phyloP scores from a whole-genome alignment of 1,284 basidiomycete genomes.

The Moesziomyces sp. region DNA sequence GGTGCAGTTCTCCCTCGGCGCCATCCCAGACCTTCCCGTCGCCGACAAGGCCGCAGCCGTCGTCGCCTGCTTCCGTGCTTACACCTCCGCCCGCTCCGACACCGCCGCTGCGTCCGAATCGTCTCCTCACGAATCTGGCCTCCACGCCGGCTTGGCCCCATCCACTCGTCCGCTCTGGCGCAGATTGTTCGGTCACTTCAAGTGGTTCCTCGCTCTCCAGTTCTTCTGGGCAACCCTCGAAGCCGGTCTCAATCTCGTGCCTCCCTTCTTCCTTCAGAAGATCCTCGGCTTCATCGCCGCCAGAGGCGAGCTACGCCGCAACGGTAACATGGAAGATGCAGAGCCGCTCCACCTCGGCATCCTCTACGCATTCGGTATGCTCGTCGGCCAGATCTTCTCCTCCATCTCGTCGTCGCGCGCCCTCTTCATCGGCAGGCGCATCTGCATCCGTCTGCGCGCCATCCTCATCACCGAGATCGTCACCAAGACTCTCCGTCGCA shows the following conservation, averaged over 20 bases:
- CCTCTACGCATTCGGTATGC: slow-evolving; percentile 71
- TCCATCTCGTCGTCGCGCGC: slow-evolving; percentile 69
- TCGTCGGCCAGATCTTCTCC: slow-evolving; percentile 69
- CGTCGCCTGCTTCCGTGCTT: slow-evolving; percentile 62
- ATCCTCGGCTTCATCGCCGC: slow-evolving; percentile 70
- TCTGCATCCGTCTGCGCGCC: slow-evolving; percentile 68
- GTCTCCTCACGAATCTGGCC: slow-evolving; percentile 12
- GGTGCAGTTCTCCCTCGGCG: slow-evolving; percentile 68
- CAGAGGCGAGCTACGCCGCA: slow-evolving; percentile 33
- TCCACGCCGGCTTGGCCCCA: slow-evolving; percentile 59
- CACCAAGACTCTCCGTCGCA: slow-evolving; percentile 72
- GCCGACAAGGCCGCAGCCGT: slow-evolving; percentile 70
- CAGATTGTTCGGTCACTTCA: slow-evolving; percentile 68
- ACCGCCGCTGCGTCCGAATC: background rate
- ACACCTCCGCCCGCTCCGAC: slow-evolving; percentile 31
- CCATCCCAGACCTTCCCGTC: slow-evolving; percentile 71
- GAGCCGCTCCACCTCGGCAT: slow-evolving; percentile 70
- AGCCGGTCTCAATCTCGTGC: slow-evolving; percentile 70
- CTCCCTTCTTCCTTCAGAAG: slow-evolving; percentile 71
- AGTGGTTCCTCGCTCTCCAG: slow-evolving; percentile 58
- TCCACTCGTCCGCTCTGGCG: slow-evolving; percentile 63
- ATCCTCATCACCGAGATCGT: slow-evolving; percentile 73
- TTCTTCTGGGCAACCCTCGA: slow-evolving; percentile 69
- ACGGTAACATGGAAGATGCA: slow-evolving; percentile 18
- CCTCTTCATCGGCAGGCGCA: slow-evolving; percentile 71